Conservation (phyloP, 169 alveolate genomes). For the Perkinsus olseni region DNA sequence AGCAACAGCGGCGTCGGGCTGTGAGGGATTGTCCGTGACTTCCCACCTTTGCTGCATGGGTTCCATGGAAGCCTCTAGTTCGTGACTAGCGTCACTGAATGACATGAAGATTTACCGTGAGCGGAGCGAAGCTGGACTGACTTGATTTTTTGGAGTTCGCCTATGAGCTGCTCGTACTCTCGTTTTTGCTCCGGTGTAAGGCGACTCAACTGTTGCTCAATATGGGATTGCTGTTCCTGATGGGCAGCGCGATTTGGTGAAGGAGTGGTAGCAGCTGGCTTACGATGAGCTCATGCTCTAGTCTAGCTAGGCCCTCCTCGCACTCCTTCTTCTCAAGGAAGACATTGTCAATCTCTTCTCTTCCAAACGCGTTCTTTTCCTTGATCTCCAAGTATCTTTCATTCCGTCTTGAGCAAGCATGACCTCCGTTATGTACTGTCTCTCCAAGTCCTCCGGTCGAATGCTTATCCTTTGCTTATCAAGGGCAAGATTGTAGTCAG, state of each 20-base stretch:
- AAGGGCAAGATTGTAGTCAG: slow-evolving; percentile 78
- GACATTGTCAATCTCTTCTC: slow-evolving; percentile 61
- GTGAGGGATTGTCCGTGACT: background rate
- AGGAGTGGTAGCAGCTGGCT: background rate
- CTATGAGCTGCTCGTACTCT: slow-evolving; percentile 45
- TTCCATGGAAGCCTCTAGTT: background rate
- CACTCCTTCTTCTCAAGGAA: slow-evolving; percentile 67
- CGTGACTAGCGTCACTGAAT: background rate
- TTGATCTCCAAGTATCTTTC: background rate
- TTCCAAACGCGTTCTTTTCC: slow-evolving; percentile 59
- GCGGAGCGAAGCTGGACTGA: background rate
- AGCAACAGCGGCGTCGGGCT: background rate
- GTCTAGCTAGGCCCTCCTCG: slow-evolving; percentile 55
- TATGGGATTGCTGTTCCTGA: slow-evolving; percentile 36
- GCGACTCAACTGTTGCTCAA: slow-evolving; percentile 59
- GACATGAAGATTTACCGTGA: background rate
- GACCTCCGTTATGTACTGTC: slow-evolving; percentile 30
- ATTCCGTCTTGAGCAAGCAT: background rate
- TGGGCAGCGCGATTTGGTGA: background rate
- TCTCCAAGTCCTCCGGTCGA: slow-evolving; percentile 72
- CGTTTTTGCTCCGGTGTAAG: slow-evolving; percentile 69
- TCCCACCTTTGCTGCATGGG: background rate
- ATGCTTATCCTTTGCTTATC: slow-evolving; percentile 74
- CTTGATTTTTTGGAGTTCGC: slow-evolving; percentile 50
- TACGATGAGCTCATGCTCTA: slow-evolving; percentile 35